These are phyloP conservation scores for Camellia lanceoleosa DNA, from an alignment of 148 eudicot species.

Conservation along the genomic window DNA sequence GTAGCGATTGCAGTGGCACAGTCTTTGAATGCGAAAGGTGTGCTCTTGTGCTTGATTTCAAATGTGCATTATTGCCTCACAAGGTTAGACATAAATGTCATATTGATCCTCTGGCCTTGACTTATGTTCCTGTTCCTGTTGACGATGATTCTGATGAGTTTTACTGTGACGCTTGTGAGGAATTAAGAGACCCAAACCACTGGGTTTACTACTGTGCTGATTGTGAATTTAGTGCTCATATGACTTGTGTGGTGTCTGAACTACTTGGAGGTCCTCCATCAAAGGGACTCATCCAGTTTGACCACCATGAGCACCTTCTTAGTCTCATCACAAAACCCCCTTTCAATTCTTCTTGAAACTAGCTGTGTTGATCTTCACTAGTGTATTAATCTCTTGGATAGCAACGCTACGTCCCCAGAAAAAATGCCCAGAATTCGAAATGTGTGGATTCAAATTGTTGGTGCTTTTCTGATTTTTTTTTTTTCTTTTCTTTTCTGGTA, in stretches of 20 bases:
- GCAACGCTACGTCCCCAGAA: no score
- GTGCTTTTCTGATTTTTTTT: no score
- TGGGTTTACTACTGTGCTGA: constrained; percentile 1
- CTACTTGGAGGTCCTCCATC: constrained; percentile 1
- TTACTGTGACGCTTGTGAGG: constrained; percentile 17
- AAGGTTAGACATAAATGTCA: constrained; percentile 5
- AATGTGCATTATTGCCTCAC: constrained; percentile 11
- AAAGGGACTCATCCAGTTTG: background rate
- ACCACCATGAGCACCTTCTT: constrained; percentile 19
- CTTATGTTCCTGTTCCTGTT: background rate
- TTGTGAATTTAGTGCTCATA: constrained; percentile 12
- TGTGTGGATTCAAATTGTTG: no score
- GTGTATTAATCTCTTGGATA: no score
- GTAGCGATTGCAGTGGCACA: background rate
- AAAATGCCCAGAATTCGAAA: no score
- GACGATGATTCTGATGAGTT: constrained; percentile 6
- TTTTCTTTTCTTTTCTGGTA: no score
- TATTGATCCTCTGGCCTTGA: background rate
- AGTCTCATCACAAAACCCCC: constrained; percentile 4
- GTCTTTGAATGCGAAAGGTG: background rate
- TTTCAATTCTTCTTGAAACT: background rate
- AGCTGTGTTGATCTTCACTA: background rate
- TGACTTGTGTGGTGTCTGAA: constrained; percentile 19
- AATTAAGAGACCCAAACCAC: background rate
- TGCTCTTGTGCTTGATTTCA: constrained; percentile 6